Evolutionary conservation across 2,329 filamentous ascomycete species (phyloP).

Genomic region (Phialophora tarda): DNA sequence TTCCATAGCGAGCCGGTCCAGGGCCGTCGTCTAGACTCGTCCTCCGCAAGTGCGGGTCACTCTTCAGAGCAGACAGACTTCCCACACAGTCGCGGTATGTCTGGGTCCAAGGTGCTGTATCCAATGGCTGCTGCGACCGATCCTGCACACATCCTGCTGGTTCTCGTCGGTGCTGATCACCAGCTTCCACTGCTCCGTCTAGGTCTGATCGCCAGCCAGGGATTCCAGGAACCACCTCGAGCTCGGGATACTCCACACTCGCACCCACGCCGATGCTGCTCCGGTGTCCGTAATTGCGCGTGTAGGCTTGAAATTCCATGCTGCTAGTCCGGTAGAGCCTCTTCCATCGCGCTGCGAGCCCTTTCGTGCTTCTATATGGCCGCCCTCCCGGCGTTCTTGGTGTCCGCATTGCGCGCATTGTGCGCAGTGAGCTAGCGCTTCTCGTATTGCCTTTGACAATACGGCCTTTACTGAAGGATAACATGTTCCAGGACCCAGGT

Average conservation of each 20-base stretch:
- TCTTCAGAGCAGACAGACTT: slow-evolving; percentile 32
- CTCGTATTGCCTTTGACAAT: slow-evolving; percentile 30
- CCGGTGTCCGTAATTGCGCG: slow-evolving; percentile 33
- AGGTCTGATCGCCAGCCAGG: slow-evolving; percentile 10
- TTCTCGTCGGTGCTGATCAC: slow-evolving; percentile 2
- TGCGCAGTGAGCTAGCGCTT: slow-evolving; percentile 28
- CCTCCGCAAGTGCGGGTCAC: slow-evolving; percentile 23
- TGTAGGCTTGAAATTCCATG: slow-evolving; percentile 32
- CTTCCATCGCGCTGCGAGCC: slow-evolving; percentile 31
- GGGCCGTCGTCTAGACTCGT: slow-evolving; percentile 8
- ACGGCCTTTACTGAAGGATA: slow-evolving; percentile 24
- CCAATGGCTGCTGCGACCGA: slow-evolving; percentile 3
- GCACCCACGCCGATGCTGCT: slow-evolving; percentile 36
- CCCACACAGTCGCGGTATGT: slow-evolving; percentile 33
- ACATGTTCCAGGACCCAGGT: slow-evolving; percentile 27
- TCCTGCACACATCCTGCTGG: neutral
- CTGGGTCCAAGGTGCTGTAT: slow-evolving; percentile 26
- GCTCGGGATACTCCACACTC: slow-evolving; percentile 36
- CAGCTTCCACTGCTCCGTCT: slow-evolving; percentile 13
- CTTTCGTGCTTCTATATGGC: slow-evolving; percentile 19
- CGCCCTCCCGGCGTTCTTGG: neutral
- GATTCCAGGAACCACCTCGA: slow-evolving; percentile 36
- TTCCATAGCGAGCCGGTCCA: slow-evolving; percentile 2
- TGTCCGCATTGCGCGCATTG: neutral
- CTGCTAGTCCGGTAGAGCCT: slow-evolving; percentile 35